Base-by-base conservation (phyloP, 1,139 yeast species). In the Yamadazyma membranifaciens region DNA sequence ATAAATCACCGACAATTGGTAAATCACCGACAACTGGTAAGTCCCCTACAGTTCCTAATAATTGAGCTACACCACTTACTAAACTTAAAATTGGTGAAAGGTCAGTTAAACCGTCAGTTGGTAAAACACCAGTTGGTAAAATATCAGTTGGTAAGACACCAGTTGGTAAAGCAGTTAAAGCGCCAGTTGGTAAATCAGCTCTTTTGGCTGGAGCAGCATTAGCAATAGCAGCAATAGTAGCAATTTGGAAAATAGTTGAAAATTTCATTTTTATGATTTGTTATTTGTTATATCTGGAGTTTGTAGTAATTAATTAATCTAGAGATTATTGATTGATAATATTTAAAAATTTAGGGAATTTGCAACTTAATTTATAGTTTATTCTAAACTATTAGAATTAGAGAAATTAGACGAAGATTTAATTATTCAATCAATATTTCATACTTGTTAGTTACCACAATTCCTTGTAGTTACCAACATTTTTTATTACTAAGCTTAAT, bases 161-260 rank as follows among this genome's bases (percentile, higher is more conserved):
- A 32, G 42, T 32, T 32, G 42, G 42, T 6, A 36, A 9, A 24
- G 31, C 39, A 12, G 35, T 15, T 17, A 37, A 17, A 11, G 26
- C 34, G 22, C 25, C 33, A 33, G 36, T 28, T 33, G 43, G 43
- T 15, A 40, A 32, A 27, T 13, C 39, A 36, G 31, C 37, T 31
- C 39, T 36, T 37, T 32, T 32, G 31, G 40, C 44, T 16, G 44
- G 41, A 37, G 44, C 44, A 27, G 44, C 44, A 31, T 33, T 14
- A 31, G 32, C 39, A 29, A 22, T 14, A 14, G 41, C 36, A 31
- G 38, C 20, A 27, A 37, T 16, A 28, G 39, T 29, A 37, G 41
- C 41, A 17, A 34, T 31, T 37, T 36, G 37, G 28, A 30, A 36
- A 37, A 27, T 40, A 34, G 43, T 40, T 14, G 43, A 40, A 25